Evolutionary conservation across 2,329 filamentous ascomycete genomes (phyloP).

Genomic region (Byssoonygena ceratinophila): DNA sequence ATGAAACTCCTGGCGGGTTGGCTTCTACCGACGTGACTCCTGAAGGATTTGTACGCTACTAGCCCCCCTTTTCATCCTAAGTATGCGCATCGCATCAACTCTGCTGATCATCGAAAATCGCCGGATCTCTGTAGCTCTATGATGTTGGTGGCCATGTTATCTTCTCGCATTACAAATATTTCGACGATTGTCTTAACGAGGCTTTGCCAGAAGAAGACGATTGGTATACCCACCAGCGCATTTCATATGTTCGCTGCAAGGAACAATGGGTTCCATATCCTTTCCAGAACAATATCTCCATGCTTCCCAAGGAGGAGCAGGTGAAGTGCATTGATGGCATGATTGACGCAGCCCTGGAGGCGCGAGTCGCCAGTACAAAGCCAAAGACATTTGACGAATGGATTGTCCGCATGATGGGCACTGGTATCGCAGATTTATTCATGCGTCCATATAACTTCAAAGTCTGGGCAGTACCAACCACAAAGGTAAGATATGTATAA

Average conservation of each 20-base stretch:
- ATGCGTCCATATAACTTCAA: constrained; percentile 99
- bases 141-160: constrained; percentile 98
- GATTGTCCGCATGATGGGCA: constrained; percentile 86
- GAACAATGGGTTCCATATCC: constrained; percentile 94
- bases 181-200: constrained; percentile 97
- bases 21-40: constrained; percentile 90
- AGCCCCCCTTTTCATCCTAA: constrained; percentile 27
- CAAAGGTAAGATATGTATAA: constrained; percentile 57
- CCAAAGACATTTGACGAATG: constrained; percentile 97
- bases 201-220: constrained; percentile 86
- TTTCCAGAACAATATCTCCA: constrained; percentile 99
- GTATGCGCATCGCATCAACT: background rate
- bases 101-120: background rate
- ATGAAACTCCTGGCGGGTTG: constrained; percentile 85
- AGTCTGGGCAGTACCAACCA: constrained; percentile 97
- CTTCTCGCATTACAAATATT: constrained; percentile 99
- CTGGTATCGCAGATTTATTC: constrained; percentile 85
- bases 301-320: constrained; percentile 95
- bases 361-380: constrained; percentile 64
- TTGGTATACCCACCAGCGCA: constrained; percentile 96
- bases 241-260: constrained; percentile 98
- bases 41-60: constrained; percentile 76
- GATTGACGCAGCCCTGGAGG: constrained; percentile 83
- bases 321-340: constrained; percentile 88
- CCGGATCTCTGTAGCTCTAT: constrained; percentile 58